Evolutionary conservation across 176 grass and related monocot genomes (phyloP), one percentile per base, ranked within the genome.

Genomic region (Hordeum vulgare): DNA sequence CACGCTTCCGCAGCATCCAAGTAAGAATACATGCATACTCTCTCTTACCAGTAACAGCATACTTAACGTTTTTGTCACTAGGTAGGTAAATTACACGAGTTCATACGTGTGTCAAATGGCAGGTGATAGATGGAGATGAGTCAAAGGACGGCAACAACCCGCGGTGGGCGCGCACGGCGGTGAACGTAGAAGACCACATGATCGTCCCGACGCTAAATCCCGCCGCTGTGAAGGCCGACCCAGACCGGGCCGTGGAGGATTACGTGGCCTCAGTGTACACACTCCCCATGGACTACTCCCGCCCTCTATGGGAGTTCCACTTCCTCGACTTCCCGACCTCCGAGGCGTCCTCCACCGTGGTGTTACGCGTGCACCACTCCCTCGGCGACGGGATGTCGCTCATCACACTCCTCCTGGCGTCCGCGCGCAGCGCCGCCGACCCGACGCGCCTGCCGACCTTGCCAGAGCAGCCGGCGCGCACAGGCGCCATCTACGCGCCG

Each of bases 1-100:
- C 92, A 0, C 91, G 87, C 57, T 97, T 97, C 85, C 83, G 83
- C 26, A 90, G 92, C 86, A 80, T 97, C 34, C 94, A 89, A 44
- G 89, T 93, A 47, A 4, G 18, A 44, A 0, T 44, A 51, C 47
- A 49, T 17, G 3, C 44, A 47, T 47, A 47, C 44, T 47, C 13
- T 47, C 15, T 5, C 44, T 5, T 49, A 6, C 11, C 14, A 15
- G 14, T 47, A 0, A n/a, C n/a, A n/a, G n/a, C n/a, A 12, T 47
- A 0, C 44, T 0, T 15, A 49, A 17, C 49, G 1, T 21, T 54
- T 54, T 7, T 8, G 18, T 54, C 51, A 54, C 18, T 53, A n/a
- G n/a, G n/a, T n/a, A n/a, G n/a, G n/a, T n/a, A n/a, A n/a, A n/a
- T n/a, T n/a, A n/a, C n/a, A n/a, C n/a, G n/a, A n/a, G n/a, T n/a